A percentile compares a stretch with the other conserved stretches of the same genome.
Evolutionary conservation across 768 basidiomycete species (phyloP).

Genomic region (Suillus cothurnatus): DNA sequence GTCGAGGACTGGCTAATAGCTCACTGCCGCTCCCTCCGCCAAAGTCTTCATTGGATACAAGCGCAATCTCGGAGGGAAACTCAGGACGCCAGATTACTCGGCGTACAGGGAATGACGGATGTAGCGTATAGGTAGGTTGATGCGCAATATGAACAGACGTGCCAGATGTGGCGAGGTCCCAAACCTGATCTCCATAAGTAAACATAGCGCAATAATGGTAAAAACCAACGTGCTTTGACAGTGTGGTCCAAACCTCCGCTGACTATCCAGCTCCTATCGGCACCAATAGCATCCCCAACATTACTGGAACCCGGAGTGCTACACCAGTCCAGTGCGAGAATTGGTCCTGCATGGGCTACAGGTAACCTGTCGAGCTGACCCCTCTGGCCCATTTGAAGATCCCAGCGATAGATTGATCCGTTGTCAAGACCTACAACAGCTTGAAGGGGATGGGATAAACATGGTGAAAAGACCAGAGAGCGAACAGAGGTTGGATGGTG

Average conservation of each 20-base stretch:
- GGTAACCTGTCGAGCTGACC: conserved; percentile 54
- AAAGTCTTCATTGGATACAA: conserved; percentile 68
- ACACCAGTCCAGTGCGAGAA: conserved; percentile 78
- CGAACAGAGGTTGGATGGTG: conserved; percentile 72
- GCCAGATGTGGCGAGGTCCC: conserved; percentile 55
- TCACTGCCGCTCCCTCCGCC: conserved; percentile 33
- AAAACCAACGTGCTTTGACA: conserved; percentile 57
- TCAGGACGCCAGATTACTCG: conserved; percentile 77
- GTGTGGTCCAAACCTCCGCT: conserved; percentile 79
- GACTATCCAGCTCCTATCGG: conserved; percentile 66
- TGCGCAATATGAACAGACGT: conserved; percentile 57
- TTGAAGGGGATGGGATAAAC: conserved; percentile 64
- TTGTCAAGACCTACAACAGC: conserved; percentile 71
- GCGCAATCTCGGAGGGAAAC: conserved; percentile 73
- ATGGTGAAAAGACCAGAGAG: conserved; percentile 70
- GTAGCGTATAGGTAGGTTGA: conserved; percentile 69
- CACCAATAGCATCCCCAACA: conserved; percentile 15
- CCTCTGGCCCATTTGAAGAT: conserved; percentile 74
- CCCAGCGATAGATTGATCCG: conserved; percentile 77
- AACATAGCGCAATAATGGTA: neutral
- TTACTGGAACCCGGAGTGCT: conserved; percentile 29
- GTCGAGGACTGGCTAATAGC: conserved; percentile 29
- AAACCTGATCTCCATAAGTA: conserved; percentile 48
- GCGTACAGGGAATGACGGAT: conserved; percentile 74
- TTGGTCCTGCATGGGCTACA: conserved; percentile 72